Conservation (phyloP, 192 early-diverging fungal genomes). For the Phycomyces blakesleeanus region DNA sequence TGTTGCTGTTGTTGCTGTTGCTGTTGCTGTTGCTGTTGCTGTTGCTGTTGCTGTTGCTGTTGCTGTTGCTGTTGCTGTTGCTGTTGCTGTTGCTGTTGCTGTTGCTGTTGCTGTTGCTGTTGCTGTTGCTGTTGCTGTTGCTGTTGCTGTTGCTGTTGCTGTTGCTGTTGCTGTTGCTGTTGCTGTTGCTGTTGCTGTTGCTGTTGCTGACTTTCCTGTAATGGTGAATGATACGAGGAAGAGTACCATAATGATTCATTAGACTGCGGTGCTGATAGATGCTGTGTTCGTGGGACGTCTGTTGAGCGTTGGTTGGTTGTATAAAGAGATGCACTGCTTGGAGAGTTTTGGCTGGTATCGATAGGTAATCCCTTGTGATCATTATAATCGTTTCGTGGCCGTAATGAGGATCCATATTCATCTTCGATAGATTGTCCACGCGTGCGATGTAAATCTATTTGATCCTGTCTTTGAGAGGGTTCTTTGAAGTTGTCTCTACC, state of each 20-base stretch:
- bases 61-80: not conserved
- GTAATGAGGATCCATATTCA: not conserved
- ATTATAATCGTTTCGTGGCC: not conserved
- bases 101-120: constrained; percentile 1
- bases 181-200: not conserved
- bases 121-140: not conserved
- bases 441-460: not conserved
- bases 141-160: not conserved
- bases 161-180: not conserved
- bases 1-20: not conserved
- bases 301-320: not conserved
- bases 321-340: not conserved
- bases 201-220: not conserved
- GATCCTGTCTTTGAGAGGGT: not conserved
- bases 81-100: not conserved
- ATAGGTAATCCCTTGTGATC: not conserved
- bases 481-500: not conserved
- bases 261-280: not conserved
- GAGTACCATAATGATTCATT: not conserved
- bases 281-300: not conserved
- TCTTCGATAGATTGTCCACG: not conserved
- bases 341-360: not conserved
- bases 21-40: not conserved
- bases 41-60: not conserved
- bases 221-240: not conserved